Evolutionary conservation across 2,329 filamentous ascomycete genomes (phyloP).

Genomic region (Trichoderma breve): DNA sequence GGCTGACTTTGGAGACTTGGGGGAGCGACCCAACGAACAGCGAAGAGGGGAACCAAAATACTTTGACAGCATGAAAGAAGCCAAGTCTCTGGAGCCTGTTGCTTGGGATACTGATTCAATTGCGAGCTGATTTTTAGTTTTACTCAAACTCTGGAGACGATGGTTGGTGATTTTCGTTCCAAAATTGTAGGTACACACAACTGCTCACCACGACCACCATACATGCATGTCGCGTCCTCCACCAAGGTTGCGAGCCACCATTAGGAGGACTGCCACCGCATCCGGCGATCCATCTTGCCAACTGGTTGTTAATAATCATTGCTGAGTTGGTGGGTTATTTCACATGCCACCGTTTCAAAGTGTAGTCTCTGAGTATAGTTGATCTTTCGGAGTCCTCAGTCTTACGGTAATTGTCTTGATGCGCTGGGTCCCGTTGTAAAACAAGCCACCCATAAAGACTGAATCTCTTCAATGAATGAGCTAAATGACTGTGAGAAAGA

Average conservation of each 20-base stretch:
- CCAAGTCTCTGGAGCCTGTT: not conserved
- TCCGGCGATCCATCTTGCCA: not conserved
- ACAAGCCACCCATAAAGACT: too few relatives aligned
- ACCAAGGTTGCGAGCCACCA: not conserved
- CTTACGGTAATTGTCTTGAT: not conserved
- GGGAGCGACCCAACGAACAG: not conserved
- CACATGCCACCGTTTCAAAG: not conserved
- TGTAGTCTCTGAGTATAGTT: too few relatives aligned
- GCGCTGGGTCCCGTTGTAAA: too few relatives aligned
- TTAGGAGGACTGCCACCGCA: not conserved
- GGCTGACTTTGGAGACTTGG: not conserved
- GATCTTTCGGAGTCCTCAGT: not conserved
- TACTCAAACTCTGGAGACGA: not conserved
- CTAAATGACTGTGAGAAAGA: not conserved
- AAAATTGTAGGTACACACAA: too few relatives aligned
- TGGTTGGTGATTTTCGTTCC: not conserved
- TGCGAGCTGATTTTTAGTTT: not conserved
- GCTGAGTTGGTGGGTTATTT: not conserved
- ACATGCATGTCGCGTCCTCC: too few relatives aligned
- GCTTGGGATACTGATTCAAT: not conserved
- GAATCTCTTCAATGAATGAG: too few relatives aligned
- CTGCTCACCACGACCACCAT: too few relatives aligned
- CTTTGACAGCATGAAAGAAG: not conserved
- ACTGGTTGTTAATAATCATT: not conserved
- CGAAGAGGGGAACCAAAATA: not conserved